A percentile compares a stretch with the other conserved stretches of the same genome.
Conservation (phyloP, 2,329 filamentous ascomycete species). For the Neonectria punicea region DNA sequence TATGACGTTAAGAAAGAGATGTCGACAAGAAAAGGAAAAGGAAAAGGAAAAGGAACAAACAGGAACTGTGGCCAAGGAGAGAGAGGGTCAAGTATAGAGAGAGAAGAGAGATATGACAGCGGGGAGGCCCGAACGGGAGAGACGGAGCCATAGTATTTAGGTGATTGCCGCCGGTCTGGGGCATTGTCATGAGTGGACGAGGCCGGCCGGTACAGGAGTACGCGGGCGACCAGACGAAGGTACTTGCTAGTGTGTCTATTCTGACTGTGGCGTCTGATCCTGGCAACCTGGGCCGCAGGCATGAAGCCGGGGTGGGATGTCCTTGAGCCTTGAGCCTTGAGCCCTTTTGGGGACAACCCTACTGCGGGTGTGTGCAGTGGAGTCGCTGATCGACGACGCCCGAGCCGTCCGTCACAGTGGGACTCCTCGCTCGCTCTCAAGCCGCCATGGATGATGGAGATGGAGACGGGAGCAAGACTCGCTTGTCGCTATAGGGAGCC, state of each 20-base stretch:
- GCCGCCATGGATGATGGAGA: too few species aligned
- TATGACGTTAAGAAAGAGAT: conserved; percentile 16
- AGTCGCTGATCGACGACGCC: conserved; percentile 36
- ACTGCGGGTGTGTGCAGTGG: conserved; percentile 24
- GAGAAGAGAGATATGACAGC: conserved; percentile 31
- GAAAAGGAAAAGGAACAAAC: conserved; percentile 24
- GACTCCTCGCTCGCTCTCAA: conserved; percentile 7
- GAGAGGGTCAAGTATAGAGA: conserved; percentile 30
- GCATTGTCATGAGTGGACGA: conserved; percentile 45
- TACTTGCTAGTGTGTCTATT: conserved; percentile 31
- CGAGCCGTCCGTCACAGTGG: conserved; percentile 30
- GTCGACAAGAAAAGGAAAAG: conserved; percentile 12
- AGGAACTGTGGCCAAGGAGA: conserved; percentile 30
- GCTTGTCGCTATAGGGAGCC: conserved; percentile 1
- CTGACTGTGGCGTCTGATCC: background rate
- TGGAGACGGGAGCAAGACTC: background rate
- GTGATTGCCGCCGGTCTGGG: conserved; percentile 38
- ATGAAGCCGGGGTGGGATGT: conserved; percentile 28
- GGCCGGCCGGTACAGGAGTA: conserved; percentile 39
- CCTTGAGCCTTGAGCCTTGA: conserved; percentile 27
- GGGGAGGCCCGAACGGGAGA: conserved; percentile 37
- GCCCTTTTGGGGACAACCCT: background rate
- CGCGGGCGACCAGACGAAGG: conserved; percentile 37
- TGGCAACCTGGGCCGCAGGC: background rate
- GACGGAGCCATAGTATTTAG: conserved; percentile 46